Evolutionary conservation across 352 stramenopile genomes (phyloP).

Genomic region (Phytophthora capsici): DNA sequence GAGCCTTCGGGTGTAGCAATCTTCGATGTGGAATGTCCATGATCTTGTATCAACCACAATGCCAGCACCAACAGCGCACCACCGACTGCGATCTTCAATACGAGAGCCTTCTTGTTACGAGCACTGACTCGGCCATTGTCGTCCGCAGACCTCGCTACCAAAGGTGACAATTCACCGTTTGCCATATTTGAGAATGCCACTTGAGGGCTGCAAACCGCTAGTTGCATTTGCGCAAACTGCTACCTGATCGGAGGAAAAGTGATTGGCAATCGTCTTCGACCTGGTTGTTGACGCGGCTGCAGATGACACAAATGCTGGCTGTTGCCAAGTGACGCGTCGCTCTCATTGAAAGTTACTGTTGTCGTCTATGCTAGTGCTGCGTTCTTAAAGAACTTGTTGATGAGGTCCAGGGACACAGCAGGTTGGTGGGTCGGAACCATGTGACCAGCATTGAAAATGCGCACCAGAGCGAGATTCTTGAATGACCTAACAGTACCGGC

Average conservation of each 20-base stretch:
- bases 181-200: slow-evolving; percentile 9
- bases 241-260: slow-evolving; percentile 16
- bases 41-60: slow-evolving; percentile 29
- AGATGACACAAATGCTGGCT: not conserved
- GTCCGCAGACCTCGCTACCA: slow-evolving; percentile 14
- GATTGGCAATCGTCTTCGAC: slow-evolving; percentile 22
- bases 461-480: slow-evolving; percentile 52
- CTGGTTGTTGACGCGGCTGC: too few species aligned
- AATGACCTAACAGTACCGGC: slow-evolving; percentile 43
- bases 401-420: slow-evolving; percentile 50
- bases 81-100: slow-evolving; percentile 26
- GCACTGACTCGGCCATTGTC: not conserved
- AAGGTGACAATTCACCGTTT: slow-evolving; percentile 26
- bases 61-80: slow-evolving; percentile 20
- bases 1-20: not conserved
- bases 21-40: slow-evolving; percentile 1
- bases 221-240: slow-evolving; percentile 3
- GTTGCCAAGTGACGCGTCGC: too few species aligned
- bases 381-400: slow-evolving; percentile 67
- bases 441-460: slow-evolving; percentile 62
- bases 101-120: slow-evolving; percentile 15
- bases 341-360: not conserved
- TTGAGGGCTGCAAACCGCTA: not conserved
- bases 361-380: slow-evolving; percentile 13
- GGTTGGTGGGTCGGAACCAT: slow-evolving; percentile 65